A percentile compares a stretch with the other conserved stretches of the same genome.
phyloP scores from a whole-genome alignment of 129 eudicot genomes.

The carrot (Daucus carota) region DH1_v3.0 NC_030381.2:53783001-53783500 shows the following conservation, averaged over 20 bases:
- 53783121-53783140: slow-evolving; percentile 9
- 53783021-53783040: slow-evolving; percentile 58
- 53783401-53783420: slow-evolving; percentile 92
- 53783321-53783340: slow-evolving; percentile 75
- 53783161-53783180: slow-evolving; percentile 95
- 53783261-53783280: slow-evolving; percentile 5
- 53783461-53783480: neutral
- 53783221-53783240: neutral
- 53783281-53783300: slow-evolving; percentile 50
- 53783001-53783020: slow-evolving; percentile 40
- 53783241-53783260: neutral
- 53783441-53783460: neutral
- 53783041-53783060: slow-evolving; percentile 23
- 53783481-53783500: neutral
- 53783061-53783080: neutral
- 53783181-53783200: slow-evolving; percentile 94
- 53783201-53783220: slow-evolving; percentile 91
- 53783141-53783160: slow-evolving; percentile 78
- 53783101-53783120: slow-evolving; percentile 12
- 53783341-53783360: slow-evolving; percentile 96
- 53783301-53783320: slow-evolving; percentile 96
- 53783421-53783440: slow-evolving; percentile 75
- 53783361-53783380: slow-evolving; percentile 82
- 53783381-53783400: slow-evolving; percentile 77
- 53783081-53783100: neutral